A percentile compares a stretch with the other conserved stretches of the same genome.
Conservation (phyloP, 2,329 filamentous ascomycete genomes). For the Macroventuria anomochaeta region DNA sequence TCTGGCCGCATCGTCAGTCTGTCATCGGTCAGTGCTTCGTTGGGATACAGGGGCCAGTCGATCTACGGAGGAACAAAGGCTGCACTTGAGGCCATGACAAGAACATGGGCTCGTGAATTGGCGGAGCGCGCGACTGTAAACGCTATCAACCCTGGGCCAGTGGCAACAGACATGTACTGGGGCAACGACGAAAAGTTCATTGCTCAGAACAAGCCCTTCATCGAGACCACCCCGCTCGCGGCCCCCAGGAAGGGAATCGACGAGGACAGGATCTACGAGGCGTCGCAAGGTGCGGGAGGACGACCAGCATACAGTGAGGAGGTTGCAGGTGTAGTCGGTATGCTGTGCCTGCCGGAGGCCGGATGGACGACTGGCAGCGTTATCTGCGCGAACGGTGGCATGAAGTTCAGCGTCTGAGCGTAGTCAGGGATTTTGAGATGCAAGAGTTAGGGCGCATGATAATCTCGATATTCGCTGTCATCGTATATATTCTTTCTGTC, state of each 20-base stretch:
- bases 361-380: slow-evolving; percentile 81
- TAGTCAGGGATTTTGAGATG: not conserved
- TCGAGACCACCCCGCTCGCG: slow-evolving; percentile 69
- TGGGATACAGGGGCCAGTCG: slow-evolving; percentile 65
- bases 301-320: slow-evolving; percentile 69
- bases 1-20: slow-evolving; percentile 69
- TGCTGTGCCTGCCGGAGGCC: slow-evolving; percentile 75
- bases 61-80: slow-evolving; percentile 72
- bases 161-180: slow-evolving; percentile 68
- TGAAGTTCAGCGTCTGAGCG: slow-evolving; percentile 53
- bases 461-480: not conserved
- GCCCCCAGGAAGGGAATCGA: slow-evolving; percentile 67
- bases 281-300: slow-evolving; percentile 57
- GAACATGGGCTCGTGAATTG: slow-evolving; percentile 70
- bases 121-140: slow-evolving; percentile 69
- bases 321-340: slow-evolving; percentile 76
- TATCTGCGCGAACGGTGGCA: slow-evolving; percentile 80
- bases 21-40: slow-evolving; percentile 63
- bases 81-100: slow-evolving; percentile 72
- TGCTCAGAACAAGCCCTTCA: slow-evolving; percentile 64
- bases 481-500: not conserved
- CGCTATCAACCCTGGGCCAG: slow-evolving; percentile 70
- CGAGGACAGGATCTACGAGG: slow-evolving; percentile 60
- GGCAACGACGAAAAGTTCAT: slow-evolving; percentile 64
- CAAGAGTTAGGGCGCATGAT: not conserved